These are phyloP conservation scores for Malassezia sympodialis DNA, from an alignment of 1,284 basidiomycete genomes.

Conservation along the genomic window DNA sequence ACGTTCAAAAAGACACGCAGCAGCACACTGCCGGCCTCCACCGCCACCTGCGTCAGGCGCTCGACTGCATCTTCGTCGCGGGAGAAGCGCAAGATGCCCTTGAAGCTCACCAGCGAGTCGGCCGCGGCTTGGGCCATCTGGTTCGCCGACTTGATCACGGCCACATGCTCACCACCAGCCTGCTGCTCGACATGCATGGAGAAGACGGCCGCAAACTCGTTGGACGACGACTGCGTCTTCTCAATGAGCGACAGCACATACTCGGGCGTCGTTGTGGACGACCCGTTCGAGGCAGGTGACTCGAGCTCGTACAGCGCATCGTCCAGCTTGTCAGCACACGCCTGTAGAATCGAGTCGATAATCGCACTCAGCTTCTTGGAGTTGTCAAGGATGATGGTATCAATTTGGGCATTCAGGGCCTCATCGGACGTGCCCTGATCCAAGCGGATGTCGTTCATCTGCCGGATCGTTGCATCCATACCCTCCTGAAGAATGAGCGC, in stretches of 20 bases:
- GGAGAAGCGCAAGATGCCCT: constrained; percentile 86
- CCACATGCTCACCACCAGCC: constrained; percentile 83
- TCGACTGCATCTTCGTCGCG: constrained; percentile 84
- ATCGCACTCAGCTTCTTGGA: constrained; percentile 96
- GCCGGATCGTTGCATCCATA: constrained; percentile 84
- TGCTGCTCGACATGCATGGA: constrained; percentile 82
- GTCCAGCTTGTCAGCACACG: constrained; percentile 92
- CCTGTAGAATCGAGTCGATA: constrained; percentile 91
- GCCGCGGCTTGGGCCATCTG: constrained; percentile 85
- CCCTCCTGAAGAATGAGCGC: constrained; percentile 90
- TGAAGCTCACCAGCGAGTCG: constrained; percentile 83
- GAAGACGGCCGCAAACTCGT: constrained; percentile 89
- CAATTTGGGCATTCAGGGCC: constrained; percentile 87
- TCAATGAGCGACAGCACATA: constrained; percentile 98
- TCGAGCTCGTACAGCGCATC: constrained; percentile 95
- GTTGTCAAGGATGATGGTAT: constrained; percentile 91
- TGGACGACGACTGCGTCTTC: constrained; percentile 84
- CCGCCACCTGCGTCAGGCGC: constrained; percentile 76
- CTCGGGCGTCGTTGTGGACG: constrained; percentile 89
- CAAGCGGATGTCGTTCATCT: constrained; percentile 77
- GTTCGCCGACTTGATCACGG: constrained; percentile 95
- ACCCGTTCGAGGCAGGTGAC: constrained; percentile 83
- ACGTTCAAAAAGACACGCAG: constrained; percentile 88
- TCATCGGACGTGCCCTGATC: constrained; percentile 73
- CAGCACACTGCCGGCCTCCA: constrained; percentile 71